These are phyloP conservation scores for Trichoderma lentiforme DNA, from an alignment of 2,329 filamentous ascomycete species.

Conservation along the genomic window DNA sequence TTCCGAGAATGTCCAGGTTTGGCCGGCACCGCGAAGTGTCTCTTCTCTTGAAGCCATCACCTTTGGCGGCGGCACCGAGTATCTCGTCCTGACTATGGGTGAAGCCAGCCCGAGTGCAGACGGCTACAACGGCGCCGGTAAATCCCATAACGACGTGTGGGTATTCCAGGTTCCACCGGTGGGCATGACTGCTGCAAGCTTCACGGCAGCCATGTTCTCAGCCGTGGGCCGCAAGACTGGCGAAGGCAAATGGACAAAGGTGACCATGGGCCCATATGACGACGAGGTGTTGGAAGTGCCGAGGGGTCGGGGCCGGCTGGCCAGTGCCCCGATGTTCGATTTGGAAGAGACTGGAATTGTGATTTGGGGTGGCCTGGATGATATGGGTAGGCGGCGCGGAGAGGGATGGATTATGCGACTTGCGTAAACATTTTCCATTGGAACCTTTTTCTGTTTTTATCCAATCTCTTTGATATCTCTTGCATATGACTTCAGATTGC, in stretches of 20 bases:
- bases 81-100: conserved; percentile 60
- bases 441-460: not conserved
- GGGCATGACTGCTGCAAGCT: conserved; percentile 52
- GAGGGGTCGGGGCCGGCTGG: conserved; percentile 54
- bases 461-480: not conserved
- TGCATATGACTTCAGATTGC: conserved; percentile 8
- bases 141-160: conserved; percentile 61
- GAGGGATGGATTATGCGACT: conserved; percentile 65
- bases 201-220: conserved; percentile 54
- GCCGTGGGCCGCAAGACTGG: conserved; percentile 51
- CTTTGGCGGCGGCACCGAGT: conserved; percentile 58
- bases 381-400: conserved; percentile 48
- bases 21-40: conserved; percentile 54
- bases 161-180: conserved; percentile 58
- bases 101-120: conserved; percentile 49
- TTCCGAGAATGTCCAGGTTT: conserved; percentile 35
- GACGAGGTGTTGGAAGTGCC: conserved; percentile 52
- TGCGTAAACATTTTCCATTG: conserved; percentile 28
- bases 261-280: conserved; percentile 48
- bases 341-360: conserved; percentile 58
- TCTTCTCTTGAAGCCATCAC: conserved; percentile 53
- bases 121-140: conserved; percentile 50
- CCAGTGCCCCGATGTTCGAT: conserved; percentile 54
- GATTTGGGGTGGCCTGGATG: conserved; percentile 58
- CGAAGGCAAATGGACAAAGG: conserved; percentile 57